These are phyloP conservation scores for Arabidopsis lyrata DNA, from an alignment of 441 rosid genomes.

Conservation along the genomic window DNA sequence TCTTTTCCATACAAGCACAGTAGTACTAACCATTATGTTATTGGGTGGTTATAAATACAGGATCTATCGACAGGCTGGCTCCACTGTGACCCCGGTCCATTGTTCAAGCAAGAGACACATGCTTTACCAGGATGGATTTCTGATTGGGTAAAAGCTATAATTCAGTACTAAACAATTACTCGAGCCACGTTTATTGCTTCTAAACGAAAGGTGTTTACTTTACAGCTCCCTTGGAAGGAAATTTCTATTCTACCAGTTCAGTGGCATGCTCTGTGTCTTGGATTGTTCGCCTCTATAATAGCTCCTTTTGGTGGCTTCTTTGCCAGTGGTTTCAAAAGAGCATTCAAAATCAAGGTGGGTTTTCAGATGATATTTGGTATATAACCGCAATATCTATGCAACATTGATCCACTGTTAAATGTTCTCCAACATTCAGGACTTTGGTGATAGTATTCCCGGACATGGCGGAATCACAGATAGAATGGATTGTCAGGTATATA, in stretches of 20 bases:
- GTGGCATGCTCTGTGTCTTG: constrained; percentile 90
- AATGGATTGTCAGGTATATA: constrained; percentile 91
- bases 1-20: constrained; percentile 4
- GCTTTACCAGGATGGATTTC: constrained; percentile 63
- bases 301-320: constrained; percentile 99
- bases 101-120: constrained; percentile 70
- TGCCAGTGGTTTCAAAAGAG: constrained; percentile 95
- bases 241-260: constrained; percentile 75
- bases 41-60: constrained; percentile 49
- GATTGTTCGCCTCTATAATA: constrained; percentile 91
- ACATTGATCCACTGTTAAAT: constrained; percentile 18
- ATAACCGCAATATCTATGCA: background rate
- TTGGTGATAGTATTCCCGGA: constrained; percentile 95
- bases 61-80: constrained; percentile 95
- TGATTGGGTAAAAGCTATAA: constrained; percentile 56
- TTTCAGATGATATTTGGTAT: background rate
- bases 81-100: constrained; percentile 87
- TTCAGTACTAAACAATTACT: background rate
- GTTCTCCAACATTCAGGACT: constrained; percentile 63
- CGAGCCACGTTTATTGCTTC: background rate
- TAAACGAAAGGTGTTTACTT: background rate
- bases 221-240: constrained; percentile 85
- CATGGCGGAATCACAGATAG: constrained; percentile 97
- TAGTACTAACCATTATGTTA: background rate
- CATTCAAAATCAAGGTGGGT: constrained; percentile 83